These are phyloP conservation scores for Spencermartinsiella ligniputridi DNA, from an alignment of 1,139 yeast species.

Conservation along the genomic window DNA sequence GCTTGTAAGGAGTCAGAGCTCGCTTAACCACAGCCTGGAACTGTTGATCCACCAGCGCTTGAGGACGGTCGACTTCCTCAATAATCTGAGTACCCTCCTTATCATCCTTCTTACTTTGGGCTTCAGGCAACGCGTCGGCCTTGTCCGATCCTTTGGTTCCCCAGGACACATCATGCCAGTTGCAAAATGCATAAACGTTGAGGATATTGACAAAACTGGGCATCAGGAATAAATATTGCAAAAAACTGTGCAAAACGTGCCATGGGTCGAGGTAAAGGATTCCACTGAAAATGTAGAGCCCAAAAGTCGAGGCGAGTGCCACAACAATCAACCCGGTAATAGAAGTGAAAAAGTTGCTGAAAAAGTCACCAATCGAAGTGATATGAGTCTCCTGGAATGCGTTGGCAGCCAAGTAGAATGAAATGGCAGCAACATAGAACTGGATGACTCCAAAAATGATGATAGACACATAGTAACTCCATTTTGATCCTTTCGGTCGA, in stretches of 20 bases:
- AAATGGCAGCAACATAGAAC: conserved; percentile 35
- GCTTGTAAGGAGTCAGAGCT: conserved; percentile 40
- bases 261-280: conserved; percentile 84
- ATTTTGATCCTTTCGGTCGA: conserved; percentile 38
- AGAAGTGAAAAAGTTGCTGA: conserved; percentile 32
- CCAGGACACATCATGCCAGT: conserved; percentile 96
- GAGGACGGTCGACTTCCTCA: conserved; percentile 68
- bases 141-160: conserved; percentile 89
- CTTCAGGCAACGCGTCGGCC: conserved; percentile 57
- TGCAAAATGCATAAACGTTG: conserved; percentile 81
- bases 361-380: conserved; percentile 26
- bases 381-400: conserved; percentile 30
- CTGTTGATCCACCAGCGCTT: conserved; percentile 54
- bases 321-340: conserved; percentile 55
- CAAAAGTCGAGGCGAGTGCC: conserved; percentile 87
- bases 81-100: conserved; percentile 70
- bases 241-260: conserved; percentile 84
- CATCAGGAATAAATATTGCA: conserved; percentile 80
- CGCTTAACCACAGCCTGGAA: conserved; percentile 42
- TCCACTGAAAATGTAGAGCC: conserved; percentile 68
- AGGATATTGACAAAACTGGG: conserved; percentile 85
- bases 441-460: conserved; percentile 38
- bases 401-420: conserved; percentile 36
- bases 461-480: conserved; percentile 33
- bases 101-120: conserved; percentile 47